Conservation (phyloP, 2,329 filamentous ascomycete species). For the Ophiocordyceps sinensis region DNA sequence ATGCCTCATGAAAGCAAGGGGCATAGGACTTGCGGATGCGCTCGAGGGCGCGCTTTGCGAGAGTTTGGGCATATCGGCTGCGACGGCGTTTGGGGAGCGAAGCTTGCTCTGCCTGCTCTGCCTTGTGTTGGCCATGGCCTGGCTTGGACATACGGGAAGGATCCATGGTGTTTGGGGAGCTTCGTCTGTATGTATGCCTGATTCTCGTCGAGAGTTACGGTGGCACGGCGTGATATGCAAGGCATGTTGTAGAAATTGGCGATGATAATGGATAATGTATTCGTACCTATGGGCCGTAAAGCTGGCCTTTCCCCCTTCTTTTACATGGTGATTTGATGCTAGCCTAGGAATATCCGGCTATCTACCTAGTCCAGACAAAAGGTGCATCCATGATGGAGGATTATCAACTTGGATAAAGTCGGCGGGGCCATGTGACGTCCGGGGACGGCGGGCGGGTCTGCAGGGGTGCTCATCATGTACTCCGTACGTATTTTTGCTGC, state of each 20-base stretch:
- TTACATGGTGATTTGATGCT: too few relatives aligned
- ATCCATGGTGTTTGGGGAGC: neutral
- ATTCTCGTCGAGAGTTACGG: neutral
- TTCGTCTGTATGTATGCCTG: too few relatives aligned
- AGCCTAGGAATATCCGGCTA: too few relatives aligned
- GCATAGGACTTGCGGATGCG: too few relatives aligned
- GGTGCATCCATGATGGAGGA: too few relatives aligned
- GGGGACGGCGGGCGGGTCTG: conserved; percentile 1
- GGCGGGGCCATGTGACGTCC: neutral
- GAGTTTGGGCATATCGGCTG: neutral
- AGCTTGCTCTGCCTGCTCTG: neutral
- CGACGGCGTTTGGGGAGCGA: neutral
- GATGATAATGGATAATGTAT: too few relatives aligned
- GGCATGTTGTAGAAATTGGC: neutral
- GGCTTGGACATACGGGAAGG: neutral
- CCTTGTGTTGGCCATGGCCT: neutral
- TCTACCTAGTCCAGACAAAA: too few relatives aligned
- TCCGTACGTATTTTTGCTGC: too few relatives aligned
- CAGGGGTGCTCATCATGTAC: conserved; percentile 1
- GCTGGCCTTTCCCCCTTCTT: too few relatives aligned
- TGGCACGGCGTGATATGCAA: neutral
- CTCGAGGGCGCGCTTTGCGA: neutral
- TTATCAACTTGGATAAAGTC: too few relatives aligned
- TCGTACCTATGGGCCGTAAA: too few relatives aligned
- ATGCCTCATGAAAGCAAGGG: neutral